These are phyloP conservation scores for Mycena filopes DNA, from an alignment of 768 basidiomycete genomes.

Conservation along the genomic window DNA sequence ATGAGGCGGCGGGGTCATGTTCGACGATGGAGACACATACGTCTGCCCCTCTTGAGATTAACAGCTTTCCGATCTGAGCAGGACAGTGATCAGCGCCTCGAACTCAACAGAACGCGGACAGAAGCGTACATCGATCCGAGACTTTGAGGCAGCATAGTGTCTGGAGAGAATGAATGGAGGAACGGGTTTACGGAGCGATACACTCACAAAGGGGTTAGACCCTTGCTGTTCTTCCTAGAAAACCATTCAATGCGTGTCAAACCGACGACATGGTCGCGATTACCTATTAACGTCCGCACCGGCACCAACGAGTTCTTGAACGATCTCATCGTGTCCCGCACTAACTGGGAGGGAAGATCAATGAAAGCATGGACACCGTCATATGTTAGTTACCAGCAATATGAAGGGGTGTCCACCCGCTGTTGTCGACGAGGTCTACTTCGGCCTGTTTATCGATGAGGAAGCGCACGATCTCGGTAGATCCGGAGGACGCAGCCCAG, in stretches of 20 bases:
- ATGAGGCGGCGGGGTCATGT: constrained; percentile 47
- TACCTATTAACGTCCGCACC: constrained; percentile 82
- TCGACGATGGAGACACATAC: constrained; percentile 63
- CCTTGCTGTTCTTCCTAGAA: constrained; percentile 78
- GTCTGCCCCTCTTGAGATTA: constrained; percentile 91
- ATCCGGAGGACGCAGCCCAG: constrained; percentile 84
- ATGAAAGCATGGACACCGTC: constrained; percentile 19
- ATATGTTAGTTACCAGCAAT: constrained; percentile 67
- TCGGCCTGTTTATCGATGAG: constrained; percentile 78
- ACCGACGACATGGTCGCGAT: constrained; percentile 33
- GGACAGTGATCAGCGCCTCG: constrained; percentile 41
- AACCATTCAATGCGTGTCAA: constrained; percentile 24
- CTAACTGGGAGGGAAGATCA: constrained; percentile 66
- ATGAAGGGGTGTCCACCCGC: constrained; percentile 84
- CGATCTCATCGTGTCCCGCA: constrained; percentile 81
- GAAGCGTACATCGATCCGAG: constrained; percentile 77
- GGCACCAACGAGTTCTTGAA: constrained; percentile 80
- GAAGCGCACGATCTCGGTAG: constrained; percentile 72
- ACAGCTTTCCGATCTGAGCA: constrained; percentile 83
- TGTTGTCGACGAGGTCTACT: constrained; percentile 70
- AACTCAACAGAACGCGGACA: constrained; percentile 28
- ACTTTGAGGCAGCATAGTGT: constrained; percentile 94
- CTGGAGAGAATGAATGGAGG: constrained; percentile 51
- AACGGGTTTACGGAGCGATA: constrained; percentile 22
- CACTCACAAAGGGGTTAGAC: constrained; percentile 82